Evolutionary conservation across 2,329 filamentous ascomycete genomes (phyloP).

Genomic region (Chaetoscypha palmicola): DNA sequence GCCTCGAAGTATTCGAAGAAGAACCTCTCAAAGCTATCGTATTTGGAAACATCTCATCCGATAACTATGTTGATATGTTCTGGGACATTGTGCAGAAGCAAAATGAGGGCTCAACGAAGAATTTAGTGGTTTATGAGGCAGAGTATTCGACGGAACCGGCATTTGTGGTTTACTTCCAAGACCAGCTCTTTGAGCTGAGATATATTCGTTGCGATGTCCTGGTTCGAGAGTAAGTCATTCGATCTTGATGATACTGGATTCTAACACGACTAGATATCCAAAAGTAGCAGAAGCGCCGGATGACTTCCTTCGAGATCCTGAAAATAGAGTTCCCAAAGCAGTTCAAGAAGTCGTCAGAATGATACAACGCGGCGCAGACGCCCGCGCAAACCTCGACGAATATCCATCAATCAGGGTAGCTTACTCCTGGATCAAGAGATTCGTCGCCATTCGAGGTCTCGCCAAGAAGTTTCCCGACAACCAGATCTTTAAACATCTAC

Average conservation of each 20-base stretch:
- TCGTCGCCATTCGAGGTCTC: constrained; percentile 5
- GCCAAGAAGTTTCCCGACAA: constrained; percentile 1
- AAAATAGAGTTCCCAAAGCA: constrained; percentile 1
- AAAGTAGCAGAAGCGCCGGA: constrained; percentile 8
- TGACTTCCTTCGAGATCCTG: constrained; percentile 3
- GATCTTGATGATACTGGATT: not conserved
- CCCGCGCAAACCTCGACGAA: not conserved
- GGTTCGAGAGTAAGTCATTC: constrained; percentile 13
- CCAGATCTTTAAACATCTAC: constrained; percentile 6
- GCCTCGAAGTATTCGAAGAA: constrained; percentile 4
- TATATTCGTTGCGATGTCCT: constrained; percentile 15
- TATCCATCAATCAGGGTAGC: constrained; percentile 4
- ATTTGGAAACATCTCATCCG: constrained; percentile 8
- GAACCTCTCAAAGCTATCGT: constrained; percentile 6
- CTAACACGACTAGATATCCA: constrained; percentile 7
- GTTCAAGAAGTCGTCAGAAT: constrained; percentile 4
- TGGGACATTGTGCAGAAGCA: constrained; percentile 8
- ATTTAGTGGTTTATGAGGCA: constrained; percentile 13
- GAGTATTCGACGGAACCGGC: not conserved
- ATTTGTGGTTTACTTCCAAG: constrained; percentile 9
- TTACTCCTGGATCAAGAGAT: constrained; percentile 10
- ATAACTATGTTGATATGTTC: constrained; percentile 9
- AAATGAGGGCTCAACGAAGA: not conserved
- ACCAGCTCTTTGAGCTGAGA: constrained; percentile 11
- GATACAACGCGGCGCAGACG: not conserved